These are phyloP conservation scores for Alnus rubra DNA, from an alignment of 306 rosid genomes.

Conservation along the genomic window DNA sequence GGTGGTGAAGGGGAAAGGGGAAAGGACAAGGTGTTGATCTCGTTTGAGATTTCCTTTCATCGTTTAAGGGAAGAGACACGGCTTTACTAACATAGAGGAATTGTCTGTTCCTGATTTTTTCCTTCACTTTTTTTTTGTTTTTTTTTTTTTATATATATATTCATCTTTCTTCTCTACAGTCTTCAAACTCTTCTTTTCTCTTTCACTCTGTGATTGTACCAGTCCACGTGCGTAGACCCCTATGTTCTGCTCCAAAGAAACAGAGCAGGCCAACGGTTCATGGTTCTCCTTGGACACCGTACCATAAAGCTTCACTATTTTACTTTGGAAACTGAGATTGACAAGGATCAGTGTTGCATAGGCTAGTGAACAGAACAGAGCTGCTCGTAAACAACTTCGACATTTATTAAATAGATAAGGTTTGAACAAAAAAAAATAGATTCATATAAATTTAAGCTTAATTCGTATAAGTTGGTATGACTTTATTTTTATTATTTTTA, in stretches of 20 bases:
- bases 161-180: not conserved
- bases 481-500: too few relatives aligned
- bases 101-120: slow-evolving; percentile 18
- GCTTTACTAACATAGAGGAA: slow-evolving; percentile 38
- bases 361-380: too few relatives aligned
- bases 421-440: too few relatives aligned
- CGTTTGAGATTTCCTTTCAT: slow-evolving; percentile 44
- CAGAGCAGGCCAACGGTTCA: slow-evolving; percentile 77
- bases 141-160: too few relatives aligned
- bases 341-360: not conserved
- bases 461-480: too few relatives aligned
- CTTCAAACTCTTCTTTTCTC: not conserved
- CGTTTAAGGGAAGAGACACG: slow-evolving; percentile 37
- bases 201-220: slow-evolving; percentile 41
- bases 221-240: slow-evolving; percentile 76
- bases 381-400: too few relatives aligned
- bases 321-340: not conserved
- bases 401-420: too few relatives aligned
- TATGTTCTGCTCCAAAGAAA: slow-evolving; percentile 59
- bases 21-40: slow-evolving; percentile 41
- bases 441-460: too few relatives aligned
- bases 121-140: not conserved
- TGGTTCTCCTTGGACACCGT: slow-evolving; percentile 47
- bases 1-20: not conserved
- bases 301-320: slow-evolving; percentile 39